Evolutionary conservation across 495 filamentous ascomycete species (phyloP).

Genomic region (Bathelium albidoporum): DNA sequence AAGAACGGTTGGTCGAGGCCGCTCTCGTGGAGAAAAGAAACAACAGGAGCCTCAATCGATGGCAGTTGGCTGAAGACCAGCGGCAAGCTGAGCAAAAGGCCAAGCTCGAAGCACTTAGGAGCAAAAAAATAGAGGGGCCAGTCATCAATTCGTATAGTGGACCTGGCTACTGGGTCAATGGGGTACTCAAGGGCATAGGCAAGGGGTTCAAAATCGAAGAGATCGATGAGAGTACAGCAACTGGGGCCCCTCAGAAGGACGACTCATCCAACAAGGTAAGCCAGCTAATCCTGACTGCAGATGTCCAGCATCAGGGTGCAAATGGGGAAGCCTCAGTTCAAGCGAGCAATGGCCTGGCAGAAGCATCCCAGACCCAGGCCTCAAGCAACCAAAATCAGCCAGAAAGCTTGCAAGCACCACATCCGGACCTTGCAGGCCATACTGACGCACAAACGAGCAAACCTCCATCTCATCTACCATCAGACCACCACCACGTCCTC

Average conservation of each 20-base stretch:
- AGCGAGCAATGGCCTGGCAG: neutral
- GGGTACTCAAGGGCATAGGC: constrained; percentile 62
- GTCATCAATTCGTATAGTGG: constrained; percentile 92
- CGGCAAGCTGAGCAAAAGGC: constrained; percentile 70
- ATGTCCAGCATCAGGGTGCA: neutral
- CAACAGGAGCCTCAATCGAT: constrained; percentile 79
- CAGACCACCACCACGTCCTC: constrained; percentile 13
- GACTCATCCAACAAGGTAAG: neutral
- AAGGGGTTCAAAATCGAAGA: constrained; percentile 54
- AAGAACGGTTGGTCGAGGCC: constrained; percentile 71
- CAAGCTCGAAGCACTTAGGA: constrained; percentile 46
- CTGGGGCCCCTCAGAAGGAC: neutral
- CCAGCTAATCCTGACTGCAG: neutral
- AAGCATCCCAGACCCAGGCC: too few relatives aligned
- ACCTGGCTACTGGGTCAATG: constrained; percentile 61
- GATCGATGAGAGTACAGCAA: constrained; percentile 30
- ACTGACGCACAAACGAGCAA: constrained; percentile 13
- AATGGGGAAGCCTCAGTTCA: neutral
- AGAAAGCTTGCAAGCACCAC: constrained; percentile 1
- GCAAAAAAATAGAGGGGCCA: constrained; percentile 74
- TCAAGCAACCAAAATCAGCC: neutral
- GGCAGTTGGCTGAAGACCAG: constrained; percentile 81
- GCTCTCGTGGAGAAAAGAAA: constrained; percentile 73
- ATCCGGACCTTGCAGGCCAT: constrained; percentile 9
- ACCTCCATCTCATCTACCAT: constrained; percentile 11